Evolutionary conservation across 768 basidiomycete species (phyloP).

Genomic region (Lyophyllum atratum): DNA sequence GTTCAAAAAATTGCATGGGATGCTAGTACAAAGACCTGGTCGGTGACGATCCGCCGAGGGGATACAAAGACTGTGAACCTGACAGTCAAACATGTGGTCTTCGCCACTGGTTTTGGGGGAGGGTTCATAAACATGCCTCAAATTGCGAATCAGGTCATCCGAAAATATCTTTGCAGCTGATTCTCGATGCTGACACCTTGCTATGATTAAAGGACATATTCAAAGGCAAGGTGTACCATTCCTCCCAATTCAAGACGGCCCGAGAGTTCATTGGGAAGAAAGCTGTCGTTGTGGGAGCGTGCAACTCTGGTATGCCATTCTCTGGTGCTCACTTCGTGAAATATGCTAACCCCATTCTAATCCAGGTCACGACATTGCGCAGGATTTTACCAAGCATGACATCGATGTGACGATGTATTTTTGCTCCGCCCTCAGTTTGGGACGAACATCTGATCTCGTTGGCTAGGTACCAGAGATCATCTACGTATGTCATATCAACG

Average conservation of each 20-base stretch:
- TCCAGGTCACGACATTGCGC: slow-evolving; percentile 41
- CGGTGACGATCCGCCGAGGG: slow-evolving; percentile 39
- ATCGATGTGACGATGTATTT: slow-evolving; percentile 23
- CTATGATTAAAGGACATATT: slow-evolving; percentile 32
- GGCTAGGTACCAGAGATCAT: slow-evolving; percentile 12
- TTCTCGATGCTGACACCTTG: not conserved
- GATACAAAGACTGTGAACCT: slow-evolving; percentile 34
- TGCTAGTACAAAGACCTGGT: slow-evolving; percentile 42
- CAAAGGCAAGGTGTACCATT: slow-evolving; percentile 57
- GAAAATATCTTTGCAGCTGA: not conserved
- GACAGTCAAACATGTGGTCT: slow-evolving; percentile 51
- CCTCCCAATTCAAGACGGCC: slow-evolving; percentile 49
- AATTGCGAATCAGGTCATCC: slow-evolving; percentile 41
- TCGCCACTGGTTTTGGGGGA: slow-evolving; percentile 57
- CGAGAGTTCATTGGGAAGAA: slow-evolving; percentile 59
- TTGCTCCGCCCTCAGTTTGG: not conserved
- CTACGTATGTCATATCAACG: slow-evolving; percentile 12
- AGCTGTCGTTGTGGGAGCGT: slow-evolving; percentile 69
- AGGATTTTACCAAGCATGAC: slow-evolving; percentile 37
- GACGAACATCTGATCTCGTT: not conserved
- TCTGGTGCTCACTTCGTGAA: not conserved
- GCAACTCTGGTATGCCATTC: slow-evolving; percentile 47
- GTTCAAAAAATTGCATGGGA: slow-evolving; percentile 41
- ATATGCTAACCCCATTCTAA: not conserved
- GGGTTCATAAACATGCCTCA: slow-evolving; percentile 46